These are phyloP conservation scores for Mucor ambiguus DNA, from an alignment of 371 early-diverging fungal genomes.

Conservation along the genomic window DNA sequence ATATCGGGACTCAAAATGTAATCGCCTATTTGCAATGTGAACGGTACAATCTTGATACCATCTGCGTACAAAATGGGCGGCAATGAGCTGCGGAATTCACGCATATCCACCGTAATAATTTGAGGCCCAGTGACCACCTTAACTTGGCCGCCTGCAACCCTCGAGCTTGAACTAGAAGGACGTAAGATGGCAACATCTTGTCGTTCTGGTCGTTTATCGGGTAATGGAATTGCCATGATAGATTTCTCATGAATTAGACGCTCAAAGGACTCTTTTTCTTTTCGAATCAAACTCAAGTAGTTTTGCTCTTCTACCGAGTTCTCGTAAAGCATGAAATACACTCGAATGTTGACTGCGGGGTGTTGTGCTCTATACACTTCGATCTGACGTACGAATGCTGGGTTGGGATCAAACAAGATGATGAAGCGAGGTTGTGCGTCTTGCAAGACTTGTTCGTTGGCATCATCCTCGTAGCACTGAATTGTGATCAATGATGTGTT, in stretches of 20 bases:
- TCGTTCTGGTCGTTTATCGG: slow-evolving; percentile 42
- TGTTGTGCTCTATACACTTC: slow-evolving; percentile 80
- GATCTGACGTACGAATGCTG: slow-evolving; percentile 83
- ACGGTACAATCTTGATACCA: slow-evolving; percentile 77
- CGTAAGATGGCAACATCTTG: slow-evolving; percentile 59
- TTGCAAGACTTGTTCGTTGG: slow-evolving; percentile 60
- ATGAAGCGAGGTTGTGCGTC: slow-evolving; percentile 78
- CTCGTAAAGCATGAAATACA: slow-evolving; percentile 92
- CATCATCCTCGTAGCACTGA: slow-evolving; percentile 63
- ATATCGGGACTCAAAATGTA: slow-evolving; percentile 89
- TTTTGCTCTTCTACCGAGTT: slow-evolving; percentile 96
- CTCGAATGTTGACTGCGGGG: slow-evolving; percentile 62
- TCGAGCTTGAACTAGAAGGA: slow-evolving; percentile 53
- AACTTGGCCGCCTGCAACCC: slow-evolving; percentile 61
- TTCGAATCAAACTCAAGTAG: slow-evolving; percentile 81
- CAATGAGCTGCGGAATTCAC: slow-evolving; percentile 94
- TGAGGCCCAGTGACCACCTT: slow-evolving; percentile 21
- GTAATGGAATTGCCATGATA: slow-evolving; percentile 74
- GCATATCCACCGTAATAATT: slow-evolving; percentile 86
- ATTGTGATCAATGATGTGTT: slow-evolving; percentile 51
- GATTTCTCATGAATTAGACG: slow-evolving; percentile 89
- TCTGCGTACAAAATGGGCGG: slow-evolving; percentile 88
- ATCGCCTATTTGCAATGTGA: slow-evolving; percentile 94
- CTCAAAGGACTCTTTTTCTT: slow-evolving; percentile 96
- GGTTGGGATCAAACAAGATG: slow-evolving; percentile 89